Conservation (phyloP, 768 basidiomycete species). For the Coprinopsis cinerea region DNA sequence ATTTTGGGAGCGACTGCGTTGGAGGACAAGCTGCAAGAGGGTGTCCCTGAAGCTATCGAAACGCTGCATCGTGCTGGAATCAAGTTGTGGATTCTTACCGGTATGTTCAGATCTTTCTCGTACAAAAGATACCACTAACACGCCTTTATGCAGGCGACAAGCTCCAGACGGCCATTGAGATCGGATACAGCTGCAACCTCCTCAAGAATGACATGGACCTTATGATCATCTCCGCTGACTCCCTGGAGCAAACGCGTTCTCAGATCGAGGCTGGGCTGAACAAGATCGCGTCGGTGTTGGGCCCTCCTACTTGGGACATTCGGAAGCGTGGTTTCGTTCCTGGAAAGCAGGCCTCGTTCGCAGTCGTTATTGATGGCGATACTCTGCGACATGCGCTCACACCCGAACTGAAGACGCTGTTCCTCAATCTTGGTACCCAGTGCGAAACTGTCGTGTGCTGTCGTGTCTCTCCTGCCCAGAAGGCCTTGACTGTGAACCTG, state of each 20-base stretch:
- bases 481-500: slow-evolving; percentile 92
- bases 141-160: slow-evolving; percentile 71
- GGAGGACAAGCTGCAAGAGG: slow-evolving; percentile 96
- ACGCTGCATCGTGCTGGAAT: slow-evolving; percentile 89
- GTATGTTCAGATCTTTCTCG: slow-evolving; percentile 28
- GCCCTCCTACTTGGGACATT: slow-evolving; percentile 62
- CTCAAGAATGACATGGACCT: slow-evolving; percentile 93
- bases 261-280: slow-evolving; percentile 92
- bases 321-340: slow-evolving; percentile 64
- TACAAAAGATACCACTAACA: not conserved
- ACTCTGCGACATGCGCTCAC: slow-evolving; percentile 79
- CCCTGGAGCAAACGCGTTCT: slow-evolving; percentile 62
- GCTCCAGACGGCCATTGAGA: slow-evolving; percentile 96
- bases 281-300: slow-evolving; percentile 85
- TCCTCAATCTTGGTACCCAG: slow-evolving; percentile 89
- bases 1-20: slow-evolving; percentile 93
- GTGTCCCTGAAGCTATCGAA: slow-evolving; percentile 95
- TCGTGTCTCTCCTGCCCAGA: slow-evolving; percentile 95
- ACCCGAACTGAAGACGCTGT: slow-evolving; percentile 72
- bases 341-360: slow-evolving; percentile 68
- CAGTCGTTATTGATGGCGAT: slow-evolving; percentile 95
- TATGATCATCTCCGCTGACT: slow-evolving; percentile 92
- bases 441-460: slow-evolving; percentile 99
- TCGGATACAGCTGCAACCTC: slow-evolving; percentile 93
- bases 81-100: slow-evolving; percentile 97